Conservation (phyloP, 1,284 basidiomycete genomes). For the Pseudozyma flocculosa region DNA sequence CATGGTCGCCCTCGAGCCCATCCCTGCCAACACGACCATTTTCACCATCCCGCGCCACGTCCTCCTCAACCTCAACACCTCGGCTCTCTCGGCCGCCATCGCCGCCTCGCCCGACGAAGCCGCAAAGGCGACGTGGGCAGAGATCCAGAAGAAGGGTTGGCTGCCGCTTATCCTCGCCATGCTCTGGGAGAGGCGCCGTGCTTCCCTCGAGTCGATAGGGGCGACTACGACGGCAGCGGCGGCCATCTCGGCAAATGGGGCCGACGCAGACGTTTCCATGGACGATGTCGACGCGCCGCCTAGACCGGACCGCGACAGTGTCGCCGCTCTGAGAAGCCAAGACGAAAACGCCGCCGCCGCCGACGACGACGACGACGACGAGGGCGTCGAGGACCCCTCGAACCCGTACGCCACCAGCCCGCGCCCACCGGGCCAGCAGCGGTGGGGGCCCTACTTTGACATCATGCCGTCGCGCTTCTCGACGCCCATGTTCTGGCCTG, state of each 20-base stretch:
- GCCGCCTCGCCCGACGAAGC: neutral
- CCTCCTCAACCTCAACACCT: slow-evolving; percentile 78
- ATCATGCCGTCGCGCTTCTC: slow-evolving; percentile 70
- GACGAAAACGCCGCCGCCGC: neutral
- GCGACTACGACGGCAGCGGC: no score
- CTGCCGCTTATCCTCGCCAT: slow-evolving; percentile 82
- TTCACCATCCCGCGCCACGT: slow-evolving; percentile 80
- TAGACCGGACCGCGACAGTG: no score
- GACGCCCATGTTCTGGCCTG: slow-evolving; percentile 93
- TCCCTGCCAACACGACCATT: slow-evolving; percentile 72
- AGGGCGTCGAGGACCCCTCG: slow-evolving; percentile 1
- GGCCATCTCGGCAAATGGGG: no score
- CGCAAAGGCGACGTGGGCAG: slow-evolving; percentile 11
- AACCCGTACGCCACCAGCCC: slow-evolving; percentile 4
- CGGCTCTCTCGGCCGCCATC: slow-evolving; percentile 60
- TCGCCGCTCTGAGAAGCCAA: no score
- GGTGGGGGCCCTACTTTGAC: slow-evolving; percentile 49
- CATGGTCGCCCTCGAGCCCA: slow-evolving; percentile 69
- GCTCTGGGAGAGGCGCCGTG: slow-evolving; percentile 78
- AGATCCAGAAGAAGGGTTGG: slow-evolving; percentile 67
- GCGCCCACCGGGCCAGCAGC: slow-evolving; percentile 15
- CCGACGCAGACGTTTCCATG: slow-evolving; percentile 34
- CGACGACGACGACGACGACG: slow-evolving; percentile 10
- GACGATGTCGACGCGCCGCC: slow-evolving; percentile 6
- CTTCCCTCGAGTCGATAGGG: no score